A percentile compares a stretch with the other conserved stretches of the same genome.
Evolutionary conservation across 495 filamentous ascomycete genomes (phyloP).

Genomic region (Staphylotrichum longicolle): DNA sequence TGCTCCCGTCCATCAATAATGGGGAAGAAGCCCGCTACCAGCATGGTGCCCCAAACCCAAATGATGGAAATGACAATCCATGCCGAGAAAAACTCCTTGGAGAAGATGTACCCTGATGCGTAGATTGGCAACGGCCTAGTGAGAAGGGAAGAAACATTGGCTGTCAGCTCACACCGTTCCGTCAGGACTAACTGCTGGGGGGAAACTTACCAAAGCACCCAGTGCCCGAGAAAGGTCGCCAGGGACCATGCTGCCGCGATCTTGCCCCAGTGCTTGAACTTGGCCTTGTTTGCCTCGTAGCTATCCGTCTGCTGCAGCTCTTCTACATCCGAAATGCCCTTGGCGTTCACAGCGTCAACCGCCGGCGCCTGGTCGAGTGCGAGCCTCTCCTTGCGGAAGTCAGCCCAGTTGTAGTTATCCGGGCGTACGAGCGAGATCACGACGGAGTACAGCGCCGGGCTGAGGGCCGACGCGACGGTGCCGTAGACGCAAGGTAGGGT

Average conservation of each 20-base stretch:
- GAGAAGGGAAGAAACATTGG: background rate
- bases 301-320: background rate
- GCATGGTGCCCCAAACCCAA: slow-evolving; percentile 6
- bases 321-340: background rate
- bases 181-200: background rate
- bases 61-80: slow-evolving; percentile 2
- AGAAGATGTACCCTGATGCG: slow-evolving; percentile 1
- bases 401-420: slow-evolving; percentile 1
- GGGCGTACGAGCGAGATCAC: background rate
- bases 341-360: background rate
- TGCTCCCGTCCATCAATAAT: slow-evolving; percentile 2
- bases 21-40: background rate
- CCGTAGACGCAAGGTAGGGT: slow-evolving; percentile 1
- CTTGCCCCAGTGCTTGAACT: slow-evolving; percentile 9
- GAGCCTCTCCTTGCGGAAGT: slow-evolving; percentile 4
- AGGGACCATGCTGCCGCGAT: background rate
- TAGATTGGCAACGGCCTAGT: background rate
- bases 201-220: slow-evolving; percentile 1
- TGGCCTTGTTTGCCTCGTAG: slow-evolving; percentile 6
- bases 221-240: background rate
- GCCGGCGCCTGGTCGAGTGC: background rate
- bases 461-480: background rate
- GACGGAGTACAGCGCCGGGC: slow-evolving; percentile 3
- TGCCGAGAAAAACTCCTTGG: background rate
- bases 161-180: background rate